Evolutionary conservation across 768 basidiomycete genomes (phyloP).

Genomic region (Phaeotremella skinneri): DNA sequence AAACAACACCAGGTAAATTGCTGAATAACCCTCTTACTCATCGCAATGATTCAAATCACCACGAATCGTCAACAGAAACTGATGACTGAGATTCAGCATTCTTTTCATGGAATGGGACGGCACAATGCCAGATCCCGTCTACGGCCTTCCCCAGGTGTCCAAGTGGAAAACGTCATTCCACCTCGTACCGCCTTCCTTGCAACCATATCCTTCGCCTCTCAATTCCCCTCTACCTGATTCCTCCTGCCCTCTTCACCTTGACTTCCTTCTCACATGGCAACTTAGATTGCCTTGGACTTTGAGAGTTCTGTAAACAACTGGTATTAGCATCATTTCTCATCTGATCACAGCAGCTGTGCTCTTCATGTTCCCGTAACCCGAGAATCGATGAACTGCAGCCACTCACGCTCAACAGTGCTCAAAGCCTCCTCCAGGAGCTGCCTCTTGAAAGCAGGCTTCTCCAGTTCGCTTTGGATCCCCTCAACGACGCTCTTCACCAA

Average conservation of each 20-base stretch:
- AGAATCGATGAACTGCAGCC: not conserved
- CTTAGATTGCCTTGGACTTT: conserved; percentile 85
- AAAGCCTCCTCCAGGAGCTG: conserved; percentile 82
- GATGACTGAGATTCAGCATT: not conserved
- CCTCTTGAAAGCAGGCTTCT: conserved; percentile 79
- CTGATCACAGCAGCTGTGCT: not conserved
- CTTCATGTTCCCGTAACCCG: not conserved
- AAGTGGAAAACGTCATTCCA: conserved; percentile 9
- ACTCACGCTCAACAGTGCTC: conserved; percentile 89
- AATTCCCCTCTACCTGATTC: conserved; percentile 4
- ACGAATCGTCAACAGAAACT: too few relatives aligned
- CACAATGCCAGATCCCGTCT: not conserved
- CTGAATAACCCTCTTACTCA: not conserved
- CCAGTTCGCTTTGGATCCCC: conserved; percentile 46
- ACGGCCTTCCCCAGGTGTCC: not conserved
- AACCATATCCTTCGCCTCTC: conserved; percentile 21
- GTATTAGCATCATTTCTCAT: not conserved
- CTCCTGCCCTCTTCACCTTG: conserved; percentile 8
- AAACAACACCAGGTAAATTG: not conserved
- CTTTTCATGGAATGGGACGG: not conserved
- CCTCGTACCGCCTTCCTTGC: conserved; percentile 13
- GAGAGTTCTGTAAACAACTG: conserved; percentile 65
- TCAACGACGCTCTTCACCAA: conserved; percentile 71
- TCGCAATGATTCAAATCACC: not conserved
- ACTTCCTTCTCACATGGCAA: conserved; percentile 13